Conservation (phyloP, 257 asterid species). For the Nicotiana tabacum region DNA sequence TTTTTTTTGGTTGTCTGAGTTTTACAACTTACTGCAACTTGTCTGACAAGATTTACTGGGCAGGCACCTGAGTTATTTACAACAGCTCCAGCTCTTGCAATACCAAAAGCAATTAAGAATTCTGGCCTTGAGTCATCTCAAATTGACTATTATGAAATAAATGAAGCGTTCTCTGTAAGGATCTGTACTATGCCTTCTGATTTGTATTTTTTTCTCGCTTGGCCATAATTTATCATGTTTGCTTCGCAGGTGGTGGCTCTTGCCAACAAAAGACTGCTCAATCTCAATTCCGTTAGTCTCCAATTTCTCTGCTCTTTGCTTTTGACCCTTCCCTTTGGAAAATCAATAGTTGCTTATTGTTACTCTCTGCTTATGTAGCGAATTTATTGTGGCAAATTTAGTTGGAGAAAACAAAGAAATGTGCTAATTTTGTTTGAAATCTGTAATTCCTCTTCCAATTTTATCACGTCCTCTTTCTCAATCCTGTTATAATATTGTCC, state of each 20-base stretch:
- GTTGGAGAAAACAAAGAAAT: too few species aligned
- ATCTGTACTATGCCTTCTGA: constrained; percentile 3
- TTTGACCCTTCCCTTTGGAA: neutral
- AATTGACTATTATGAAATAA: constrained; percentile 82
- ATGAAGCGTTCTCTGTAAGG: constrained; percentile 93
- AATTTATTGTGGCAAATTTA: neutral
- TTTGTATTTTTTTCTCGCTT: neutral
- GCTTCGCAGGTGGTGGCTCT: constrained; percentile 87
- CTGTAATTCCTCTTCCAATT: neutral
- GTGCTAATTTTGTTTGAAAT: neutral
- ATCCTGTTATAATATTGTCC: constrained; percentile 2
- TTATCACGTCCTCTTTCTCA: neutral
- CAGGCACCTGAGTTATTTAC: constrained; percentile 94
- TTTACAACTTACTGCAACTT: neutral
- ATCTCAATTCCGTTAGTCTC: constrained; percentile 60
- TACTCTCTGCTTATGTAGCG: neutral
- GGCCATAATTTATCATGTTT: neutral
- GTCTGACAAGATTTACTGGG: constrained; percentile 26
- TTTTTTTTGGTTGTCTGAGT: neutral
- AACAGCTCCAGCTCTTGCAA: constrained; percentile 93
- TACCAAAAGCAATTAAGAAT: constrained; percentile 80
- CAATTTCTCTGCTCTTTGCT: constrained; percentile 5
- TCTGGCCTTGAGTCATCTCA: constrained; percentile 68
- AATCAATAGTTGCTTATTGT: neutral
- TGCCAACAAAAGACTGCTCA: constrained; percentile 70